These are phyloP conservation scores for Digitaria exilis DNA, from an alignment of 202 grass and related monocot genomes.

Conservation along the genomic window DNA sequence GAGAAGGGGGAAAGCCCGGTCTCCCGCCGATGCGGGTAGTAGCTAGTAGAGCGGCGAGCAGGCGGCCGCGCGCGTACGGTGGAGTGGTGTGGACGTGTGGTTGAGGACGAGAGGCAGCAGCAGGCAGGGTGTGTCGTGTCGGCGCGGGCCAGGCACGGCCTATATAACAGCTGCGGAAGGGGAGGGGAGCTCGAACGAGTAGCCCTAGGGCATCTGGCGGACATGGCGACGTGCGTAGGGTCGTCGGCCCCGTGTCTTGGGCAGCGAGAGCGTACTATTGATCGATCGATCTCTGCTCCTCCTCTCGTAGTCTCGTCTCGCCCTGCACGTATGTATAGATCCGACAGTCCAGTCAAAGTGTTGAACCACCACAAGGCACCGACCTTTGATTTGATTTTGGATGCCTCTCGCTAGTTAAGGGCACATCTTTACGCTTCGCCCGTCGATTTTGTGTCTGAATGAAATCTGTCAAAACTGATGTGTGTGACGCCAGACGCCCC, in stretches of 20 bases:
- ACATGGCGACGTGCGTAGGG: slow-evolving; percentile 50
- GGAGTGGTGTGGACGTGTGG: too few relatives aligned
- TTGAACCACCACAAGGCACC: background rate
- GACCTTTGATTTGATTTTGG: background rate
- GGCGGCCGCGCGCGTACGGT: background rate
- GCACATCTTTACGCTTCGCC: too few relatives aligned
- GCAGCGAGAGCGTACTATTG: background rate
- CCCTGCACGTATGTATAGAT: background rate
- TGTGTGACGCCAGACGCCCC: too few relatives aligned
- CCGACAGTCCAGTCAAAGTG: background rate
- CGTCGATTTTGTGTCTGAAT: too few relatives aligned
- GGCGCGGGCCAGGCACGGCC: slow-evolving; percentile 1
- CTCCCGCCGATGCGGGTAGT: slow-evolving; percentile 9
- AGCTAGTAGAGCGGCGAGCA: too few relatives aligned
- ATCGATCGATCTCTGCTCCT: background rate
- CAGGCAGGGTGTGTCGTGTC: background rate
- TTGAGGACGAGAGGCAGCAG: background rate
- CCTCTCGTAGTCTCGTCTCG: too few relatives aligned
- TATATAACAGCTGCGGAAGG: slow-evolving; percentile 61
- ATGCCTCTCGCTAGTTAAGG: too few relatives aligned
- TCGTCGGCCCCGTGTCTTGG: slow-evolving; percentile 36
- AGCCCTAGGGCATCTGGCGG: background rate
- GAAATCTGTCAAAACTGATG: too few relatives aligned
- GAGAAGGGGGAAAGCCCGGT: background rate
- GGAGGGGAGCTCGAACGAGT: too few relatives aligned